Base-by-base conservation (phyloP, 352 stramenopile genomes). In the Globisporangium rhizosaccharum region DNA sequence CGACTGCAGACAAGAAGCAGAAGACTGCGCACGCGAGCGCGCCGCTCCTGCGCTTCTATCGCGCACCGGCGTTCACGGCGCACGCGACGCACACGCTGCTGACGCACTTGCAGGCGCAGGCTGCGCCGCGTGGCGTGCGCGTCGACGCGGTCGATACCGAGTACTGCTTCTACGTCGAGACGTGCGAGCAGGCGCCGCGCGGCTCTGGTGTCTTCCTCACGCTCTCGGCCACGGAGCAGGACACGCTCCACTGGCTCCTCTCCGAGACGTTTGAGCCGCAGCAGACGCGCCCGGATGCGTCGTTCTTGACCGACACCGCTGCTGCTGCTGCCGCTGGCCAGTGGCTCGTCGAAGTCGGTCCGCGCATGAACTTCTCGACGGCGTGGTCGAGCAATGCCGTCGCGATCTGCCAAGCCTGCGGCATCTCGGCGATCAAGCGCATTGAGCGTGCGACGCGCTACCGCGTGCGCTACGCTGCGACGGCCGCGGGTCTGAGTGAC, bases 311-410 rank as follows among this genome's bases (percentile, higher is more conserved):
- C 25, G 45, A 33, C 39, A 39, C 59, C 23, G 53, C 57, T 26
- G 45, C 18, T 23, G 46, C 59, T 18, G 33, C 62, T 36, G 47
- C 46, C 14, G 48, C 30, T 18, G 68, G 57, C 18, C 71, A 79
- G 54, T 95, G 68, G 70, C 67, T 98, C 5, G 68, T 99, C 0
- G 97, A 99, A 73, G 96, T 99, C 56, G 97, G 97, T 17, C 97
- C 97, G 26, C 96, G 97, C 18, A 92, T 99, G 80, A 98, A 94
- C 56, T 99, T 99, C 70, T 97, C 94, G 15, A 98, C 96, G 12
- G 95, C 97, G 8, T 99, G 97, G 82, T 99, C 93, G 48, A 98
- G 94, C 41, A 99, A 99, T 71, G 97, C 97, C 25, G 88, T 97
- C 6, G 92, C 91, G 57, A 99, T 99, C 67, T 99, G 92, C 72